These are phyloP conservation scores for Diaporthe caulivora DNA, from an alignment of 2,329 filamentous ascomycete species.

Conservation along the genomic window DNA sequence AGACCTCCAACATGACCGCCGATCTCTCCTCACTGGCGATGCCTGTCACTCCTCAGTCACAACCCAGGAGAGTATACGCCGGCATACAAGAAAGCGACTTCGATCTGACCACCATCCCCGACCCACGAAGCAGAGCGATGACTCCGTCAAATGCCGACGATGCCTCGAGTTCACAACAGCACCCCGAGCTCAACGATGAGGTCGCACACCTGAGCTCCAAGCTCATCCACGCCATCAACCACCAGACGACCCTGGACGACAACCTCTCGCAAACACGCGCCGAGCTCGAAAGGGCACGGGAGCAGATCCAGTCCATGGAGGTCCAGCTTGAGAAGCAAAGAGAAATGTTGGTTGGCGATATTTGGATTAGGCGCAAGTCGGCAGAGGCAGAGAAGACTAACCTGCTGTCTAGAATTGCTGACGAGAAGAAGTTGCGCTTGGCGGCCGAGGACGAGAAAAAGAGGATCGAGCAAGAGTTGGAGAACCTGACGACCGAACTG, in stretches of 20 bases:
- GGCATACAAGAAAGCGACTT: constrained; percentile 64
- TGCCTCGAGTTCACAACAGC: constrained; percentile 53
- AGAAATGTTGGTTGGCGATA: constrained; percentile 78
- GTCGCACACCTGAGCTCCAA: constrained; percentile 94
- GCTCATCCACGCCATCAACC: constrained; percentile 96
- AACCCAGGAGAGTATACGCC: constrained; percentile 46
- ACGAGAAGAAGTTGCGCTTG: constrained; percentile 74
- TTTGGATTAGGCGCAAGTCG: constrained; percentile 80
- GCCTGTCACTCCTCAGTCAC: constrained; percentile 34
- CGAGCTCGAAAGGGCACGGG: constrained; percentile 81
- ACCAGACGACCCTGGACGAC: constrained; percentile 93
- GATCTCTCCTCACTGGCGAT: constrained; percentile 42
- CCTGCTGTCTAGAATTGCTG: constrained; percentile 69
- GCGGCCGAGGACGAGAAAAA: constrained; percentile 84
- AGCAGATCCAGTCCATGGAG: constrained; percentile 78
- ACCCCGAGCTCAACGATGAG: constrained; percentile 75
- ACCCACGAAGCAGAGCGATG: constrained; percentile 68
- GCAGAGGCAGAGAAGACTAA: constrained; percentile 79
- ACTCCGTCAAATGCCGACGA: constrained; percentile 57
- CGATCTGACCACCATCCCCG: constrained; percentile 77
- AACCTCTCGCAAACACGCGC: constrained; percentile 84
- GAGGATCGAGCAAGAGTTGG: constrained; percentile 91
- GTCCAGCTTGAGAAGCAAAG: constrained; percentile 74
- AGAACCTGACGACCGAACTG: constrained; percentile 89
- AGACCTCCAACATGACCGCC: constrained; percentile 54